Conservation (phyloP, 441 rosid species). For the Erodium texanum region DNA sequence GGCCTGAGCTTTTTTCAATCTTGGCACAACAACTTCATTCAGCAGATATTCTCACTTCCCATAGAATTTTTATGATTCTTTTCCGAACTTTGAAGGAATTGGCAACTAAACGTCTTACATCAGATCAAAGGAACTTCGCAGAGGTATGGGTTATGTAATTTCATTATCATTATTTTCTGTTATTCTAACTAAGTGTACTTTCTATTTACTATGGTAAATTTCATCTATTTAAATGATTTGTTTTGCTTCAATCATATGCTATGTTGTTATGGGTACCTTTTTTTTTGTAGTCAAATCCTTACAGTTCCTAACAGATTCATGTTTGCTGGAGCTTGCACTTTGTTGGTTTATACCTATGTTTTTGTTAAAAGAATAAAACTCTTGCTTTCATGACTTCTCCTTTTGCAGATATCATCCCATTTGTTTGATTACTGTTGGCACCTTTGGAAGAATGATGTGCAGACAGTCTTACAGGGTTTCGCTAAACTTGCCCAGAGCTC, state of each 20-base stretch:
- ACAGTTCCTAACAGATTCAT: not conserved
- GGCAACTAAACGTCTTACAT: conserved; percentile 88
- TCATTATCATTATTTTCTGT: conserved; percentile 7
- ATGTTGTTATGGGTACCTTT: not conserved
- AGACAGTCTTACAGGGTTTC: conserved; percentile 70
- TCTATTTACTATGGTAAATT: not conserved
- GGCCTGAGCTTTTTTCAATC: conserved; percentile 82
- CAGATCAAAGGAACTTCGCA: conserved; percentile 74
- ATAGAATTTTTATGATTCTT: conserved; percentile 84
- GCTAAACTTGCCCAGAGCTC: conserved; percentile 46
- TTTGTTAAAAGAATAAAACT: not conserved
- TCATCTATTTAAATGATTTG: not conserved
- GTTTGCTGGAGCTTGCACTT: not conserved
- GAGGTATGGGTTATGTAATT: conserved; percentile 43
- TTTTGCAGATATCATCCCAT: conserved; percentile 83
- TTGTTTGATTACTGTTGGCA: conserved; percentile 85
- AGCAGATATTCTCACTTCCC: conserved; percentile 77
- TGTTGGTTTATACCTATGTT: too few species aligned
- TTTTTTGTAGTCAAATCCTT: not conserved
- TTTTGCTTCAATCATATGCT: not conserved
- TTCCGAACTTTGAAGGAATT: conserved; percentile 85
- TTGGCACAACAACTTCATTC: conserved; percentile 82
- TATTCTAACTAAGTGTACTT: not conserved
- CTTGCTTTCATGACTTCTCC: conserved; percentile 11
- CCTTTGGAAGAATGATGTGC: conserved; percentile 96